Evolutionary conservation across 768 basidiomycete genomes (phyloP), one percentile per base, ranked within the genome.

Genomic region (Tulasnella sp.): DNA sequence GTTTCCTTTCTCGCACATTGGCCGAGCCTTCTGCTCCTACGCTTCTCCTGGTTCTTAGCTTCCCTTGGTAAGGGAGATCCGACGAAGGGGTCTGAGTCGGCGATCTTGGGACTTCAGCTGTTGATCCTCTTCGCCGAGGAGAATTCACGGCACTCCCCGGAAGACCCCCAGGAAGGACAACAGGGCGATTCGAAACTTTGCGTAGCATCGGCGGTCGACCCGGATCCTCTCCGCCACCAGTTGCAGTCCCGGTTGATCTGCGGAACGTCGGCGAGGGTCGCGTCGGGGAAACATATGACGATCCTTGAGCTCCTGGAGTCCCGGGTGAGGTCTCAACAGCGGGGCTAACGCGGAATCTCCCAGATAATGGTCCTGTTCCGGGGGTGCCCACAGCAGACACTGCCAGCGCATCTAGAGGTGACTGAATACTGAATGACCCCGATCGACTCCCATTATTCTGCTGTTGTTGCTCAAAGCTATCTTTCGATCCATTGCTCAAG

Each of bases 191-290:
- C 3, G 58, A 59, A 13, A 29, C 19, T 21, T 23, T 51, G 5
- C 58, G 48, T 1, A 41, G 32, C 29, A 59, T 19, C 47, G 58
- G 48, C 13, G 58, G 58, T 21, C 58, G 47, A 19, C 58, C 58
- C 11, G 58, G 58, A n/a, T 59, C 58, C 34, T 59, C 58, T 23
- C 58, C 58, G 11, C 24, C 27, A 1, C 11, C 32, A 17, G 58
- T 32, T 4, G 42, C 23, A 5, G 41, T 38, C 19, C 38, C 17
- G 21, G 41, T 19, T 5, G 21, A 56, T 24, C 9, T 34, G 42
- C 43, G 55, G 19, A 29, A 42, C 30, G 44, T 44, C 44, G 8
- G 38, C 38, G 38, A 56, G 3, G 19, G 55, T 42, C 19, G 55
- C 41, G 26, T 56, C 42, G 38, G 44, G 15, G 34, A 38, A 38